Percentiles rank a stretch among this genome's conserved stretches.
phyloP scores from a whole-genome alignment of 805 yeast genomes.

The Metahyphopichia silvanorum region DNA sequence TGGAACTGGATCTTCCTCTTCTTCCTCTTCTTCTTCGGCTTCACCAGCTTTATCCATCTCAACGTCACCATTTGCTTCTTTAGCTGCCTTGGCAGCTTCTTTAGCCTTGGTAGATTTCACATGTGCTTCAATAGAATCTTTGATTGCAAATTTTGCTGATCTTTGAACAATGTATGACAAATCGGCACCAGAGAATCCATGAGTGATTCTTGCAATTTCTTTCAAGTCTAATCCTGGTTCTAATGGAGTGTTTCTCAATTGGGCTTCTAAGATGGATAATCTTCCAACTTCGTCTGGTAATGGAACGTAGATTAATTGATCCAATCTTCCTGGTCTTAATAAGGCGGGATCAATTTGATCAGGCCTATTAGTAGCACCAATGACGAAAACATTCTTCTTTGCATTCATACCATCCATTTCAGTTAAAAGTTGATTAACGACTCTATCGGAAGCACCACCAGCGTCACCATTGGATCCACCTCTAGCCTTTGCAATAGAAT shows the following conservation, averaged over 20 bases:
- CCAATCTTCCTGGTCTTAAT: constrained; percentile 98
- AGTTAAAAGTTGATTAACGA: constrained; percentile 90
- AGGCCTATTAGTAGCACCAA: constrained; percentile 99
- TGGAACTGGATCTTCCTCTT: constrained; percentile 92
- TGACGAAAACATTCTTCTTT: constrained; percentile 96
- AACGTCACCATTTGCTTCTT: constrained; percentile 35
- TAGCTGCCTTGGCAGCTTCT: constrained; percentile 41
- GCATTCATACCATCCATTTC: constrained; percentile 99
- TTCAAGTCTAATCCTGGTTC: constrained; percentile 92
- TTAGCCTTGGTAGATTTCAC: constrained; percentile 33
- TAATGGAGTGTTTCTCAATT: constrained; percentile 95
- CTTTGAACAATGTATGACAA: constrained; percentile 96
- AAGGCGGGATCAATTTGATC: constrained; percentile 99
- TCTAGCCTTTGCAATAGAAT: constrained; percentile 95
- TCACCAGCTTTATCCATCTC: constrained; percentile 37
- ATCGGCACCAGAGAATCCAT: constrained; percentile 99
- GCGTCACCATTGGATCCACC: constrained; percentile 91
- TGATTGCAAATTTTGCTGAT: constrained; percentile 97
- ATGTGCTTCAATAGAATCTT: constrained; percentile 90
- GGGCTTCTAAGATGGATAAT: constrained; percentile 89
- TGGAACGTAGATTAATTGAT: constrained; percentile 97
- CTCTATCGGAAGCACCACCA: constrained; percentile 96
- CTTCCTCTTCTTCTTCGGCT: constrained; percentile 53
- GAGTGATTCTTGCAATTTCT: constrained; percentile 90
- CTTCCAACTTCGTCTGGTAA: constrained; percentile 96